Evolutionary conservation across 306 rosid species (phyloP).

Genomic region (Parietaria judaica): DNA sequence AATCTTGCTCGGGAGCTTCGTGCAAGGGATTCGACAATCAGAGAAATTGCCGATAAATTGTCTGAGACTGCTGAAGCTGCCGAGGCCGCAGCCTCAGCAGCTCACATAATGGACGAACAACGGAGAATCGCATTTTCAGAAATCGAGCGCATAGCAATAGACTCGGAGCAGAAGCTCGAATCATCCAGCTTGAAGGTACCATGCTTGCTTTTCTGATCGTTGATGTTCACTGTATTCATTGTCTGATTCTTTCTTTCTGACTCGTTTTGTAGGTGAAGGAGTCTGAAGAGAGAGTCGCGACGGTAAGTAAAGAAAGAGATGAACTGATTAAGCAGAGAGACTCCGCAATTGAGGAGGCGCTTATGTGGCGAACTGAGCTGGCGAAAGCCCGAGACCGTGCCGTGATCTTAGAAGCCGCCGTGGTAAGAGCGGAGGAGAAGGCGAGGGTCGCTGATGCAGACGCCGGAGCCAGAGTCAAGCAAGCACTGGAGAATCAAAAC

Average conservation of each 20-base stretch:
- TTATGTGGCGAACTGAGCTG: slow-evolving; percentile 94
- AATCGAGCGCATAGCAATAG: slow-evolving; percentile 60
- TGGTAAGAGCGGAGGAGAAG: slow-evolving; percentile 87
- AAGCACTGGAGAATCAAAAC: slow-evolving; percentile 61
- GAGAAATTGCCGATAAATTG: slow-evolving; percentile 81
- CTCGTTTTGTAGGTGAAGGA: slow-evolving; percentile 50
- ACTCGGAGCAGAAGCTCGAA: slow-evolving; percentile 52
- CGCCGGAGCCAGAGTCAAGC: slow-evolving; percentile 74
- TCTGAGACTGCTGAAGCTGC: slow-evolving; percentile 99
- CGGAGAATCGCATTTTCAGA: slow-evolving; percentile 67
- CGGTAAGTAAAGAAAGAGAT: slow-evolving; percentile 67
- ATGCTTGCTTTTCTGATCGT: no score
- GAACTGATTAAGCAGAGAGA: slow-evolving; percentile 68
- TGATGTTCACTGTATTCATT: not conserved
- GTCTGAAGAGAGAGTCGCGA: slow-evolving; percentile 42
- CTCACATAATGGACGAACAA: slow-evolving; percentile 85
- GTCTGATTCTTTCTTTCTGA: slow-evolving; percentile 14
- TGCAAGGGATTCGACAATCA: slow-evolving; percentile 89
- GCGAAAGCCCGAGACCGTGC: slow-evolving; percentile 92
- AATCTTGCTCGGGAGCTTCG: slow-evolving; percentile 89
- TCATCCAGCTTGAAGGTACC: slow-evolving; percentile 52
- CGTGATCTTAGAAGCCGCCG: slow-evolving; percentile 80
- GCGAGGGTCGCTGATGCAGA: slow-evolving; percentile 73
- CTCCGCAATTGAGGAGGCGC: slow-evolving; percentile 74
- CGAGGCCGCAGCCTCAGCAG: slow-evolving; percentile 98